These are phyloP conservation scores for Verticillium albo-atrum DNA, from an alignment of 2,329 filamentous ascomycete species.

Conservation along the genomic window DNA sequence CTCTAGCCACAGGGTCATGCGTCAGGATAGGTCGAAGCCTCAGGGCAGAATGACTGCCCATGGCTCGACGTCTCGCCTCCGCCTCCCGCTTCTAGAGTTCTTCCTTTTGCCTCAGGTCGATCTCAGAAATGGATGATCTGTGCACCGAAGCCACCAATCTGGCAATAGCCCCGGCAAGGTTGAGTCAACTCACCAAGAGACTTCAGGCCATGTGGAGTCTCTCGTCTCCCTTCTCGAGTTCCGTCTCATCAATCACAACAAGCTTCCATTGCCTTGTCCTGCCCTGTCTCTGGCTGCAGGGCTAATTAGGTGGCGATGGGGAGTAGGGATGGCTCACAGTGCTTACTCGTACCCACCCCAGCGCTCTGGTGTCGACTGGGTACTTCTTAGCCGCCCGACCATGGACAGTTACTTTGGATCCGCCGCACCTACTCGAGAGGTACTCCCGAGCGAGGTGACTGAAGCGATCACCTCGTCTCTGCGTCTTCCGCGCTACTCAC, in stretches of 20 bases:
- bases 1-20: background rate
- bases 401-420: background rate
- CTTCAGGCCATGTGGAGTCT: background rate
- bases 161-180: background rate
- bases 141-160: background rate
- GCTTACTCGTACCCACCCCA: background rate
- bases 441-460: background rate
- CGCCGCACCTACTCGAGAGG: background rate
- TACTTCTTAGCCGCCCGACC: background rate
- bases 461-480: too few species aligned
- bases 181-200: background rate
- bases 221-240: background rate
- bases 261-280: background rate
- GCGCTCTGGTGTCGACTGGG: background rate
- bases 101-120: conserved; percentile 2
- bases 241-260: background rate
- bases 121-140: background rate
- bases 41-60: conserved; percentile 2
- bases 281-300: background rate
- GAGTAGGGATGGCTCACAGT: background rate
- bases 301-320: background rate
- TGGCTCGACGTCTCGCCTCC: background rate
- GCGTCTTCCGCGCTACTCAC: background rate
- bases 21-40: background rate
- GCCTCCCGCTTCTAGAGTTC: conserved; percentile 2